Percentiles rank a stretch among this genome's conserved stretches.
Evolutionary conservation across 352 stramenopile genomes (phyloP).

Genomic region (Phytophthora crassamura): DNA sequence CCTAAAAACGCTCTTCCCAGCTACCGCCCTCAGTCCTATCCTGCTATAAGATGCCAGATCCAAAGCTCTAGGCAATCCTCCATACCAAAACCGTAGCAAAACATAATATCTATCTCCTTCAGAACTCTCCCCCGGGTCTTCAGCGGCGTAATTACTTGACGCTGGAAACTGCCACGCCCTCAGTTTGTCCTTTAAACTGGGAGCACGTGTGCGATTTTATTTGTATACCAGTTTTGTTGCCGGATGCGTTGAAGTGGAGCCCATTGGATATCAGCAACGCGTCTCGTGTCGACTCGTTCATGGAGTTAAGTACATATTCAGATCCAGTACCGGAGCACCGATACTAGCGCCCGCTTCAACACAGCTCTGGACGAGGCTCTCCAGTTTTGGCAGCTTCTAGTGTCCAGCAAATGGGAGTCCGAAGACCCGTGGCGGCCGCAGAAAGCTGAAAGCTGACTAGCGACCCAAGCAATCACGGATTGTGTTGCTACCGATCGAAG

Average conservation of each 20-base stretch:
- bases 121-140: constrained; percentile 16
- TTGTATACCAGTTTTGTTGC: constrained; percentile 51
- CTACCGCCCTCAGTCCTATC: too few relatives aligned
- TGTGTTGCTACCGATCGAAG: too few relatives aligned
- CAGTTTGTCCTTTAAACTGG: constrained; percentile 7
- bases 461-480: too few relatives aligned
- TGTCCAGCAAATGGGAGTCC: too few relatives aligned
- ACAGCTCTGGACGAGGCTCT: too few relatives aligned
- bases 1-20: too few relatives aligned
- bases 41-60: too few relatives aligned
- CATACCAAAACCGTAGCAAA: too few relatives aligned
- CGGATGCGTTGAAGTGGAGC: constrained; percentile 51
- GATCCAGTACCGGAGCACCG: constrained; percentile 44
- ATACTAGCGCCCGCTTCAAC: constrained; percentile 27
- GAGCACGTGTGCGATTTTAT: constrained; percentile 35
- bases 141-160: constrained; percentile 2
- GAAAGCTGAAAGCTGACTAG: too few relatives aligned
- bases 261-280: constrained; percentile 45
- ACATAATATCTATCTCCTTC: neutral
- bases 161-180: constrained; percentile 22
- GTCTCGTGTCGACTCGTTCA: constrained; percentile 41
- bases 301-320: constrained; percentile 57
- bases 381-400: too few relatives aligned
- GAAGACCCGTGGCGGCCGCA: too few relatives aligned
- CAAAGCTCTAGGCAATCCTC: too few relatives aligned